These are phyloP conservation scores for Sphaerulina musiva DNA, from an alignment of 2,329 filamentous ascomycete genomes.

Conservation along the genomic window DNA sequence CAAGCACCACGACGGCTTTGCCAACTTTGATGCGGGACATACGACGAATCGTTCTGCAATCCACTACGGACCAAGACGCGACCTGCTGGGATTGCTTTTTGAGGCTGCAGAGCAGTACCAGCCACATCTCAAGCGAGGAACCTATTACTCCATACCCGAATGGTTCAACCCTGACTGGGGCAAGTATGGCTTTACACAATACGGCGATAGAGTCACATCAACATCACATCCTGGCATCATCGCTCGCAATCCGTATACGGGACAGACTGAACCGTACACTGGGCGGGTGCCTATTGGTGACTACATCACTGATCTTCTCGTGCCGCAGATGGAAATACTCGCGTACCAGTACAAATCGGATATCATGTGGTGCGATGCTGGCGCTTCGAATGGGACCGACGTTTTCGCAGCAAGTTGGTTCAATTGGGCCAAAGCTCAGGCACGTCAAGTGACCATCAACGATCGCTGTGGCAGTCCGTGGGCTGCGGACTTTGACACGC, in stretches of 20 bases:
- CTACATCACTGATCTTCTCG: constrained; percentile 41
- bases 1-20: constrained; percentile 47
- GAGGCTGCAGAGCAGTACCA: constrained; percentile 39
- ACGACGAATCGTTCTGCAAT: constrained; percentile 40
- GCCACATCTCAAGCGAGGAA: constrained; percentile 34
- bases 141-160: constrained; percentile 47
- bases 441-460: constrained; percentile 11
- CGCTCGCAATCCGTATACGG: constrained; percentile 16
- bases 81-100: constrained; percentile 42
- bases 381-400: constrained; percentile 31
- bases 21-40: constrained; percentile 38
- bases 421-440: constrained; percentile 33
- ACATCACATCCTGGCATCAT: neutral
- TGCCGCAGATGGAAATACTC: constrained; percentile 44
- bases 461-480: neutral
- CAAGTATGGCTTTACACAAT: constrained; percentile 26
- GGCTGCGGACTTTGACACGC: constrained; percentile 11
- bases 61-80: constrained; percentile 39
- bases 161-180: constrained; percentile 46
- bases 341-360: constrained; percentile 42
- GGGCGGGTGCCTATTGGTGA: constrained; percentile 34
- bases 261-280: constrained; percentile 28
- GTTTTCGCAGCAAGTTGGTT: constrained; percentile 37
- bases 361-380: constrained; percentile 47
- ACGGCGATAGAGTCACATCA: constrained; percentile 22